Percentiles rank a stretch among this genome's conserved stretches.
These are phyloP conservation scores for Fusarium temperatum DNA, from an alignment of 2,329 filamentous ascomycete species.

Conservation along the genomic window DNA sequence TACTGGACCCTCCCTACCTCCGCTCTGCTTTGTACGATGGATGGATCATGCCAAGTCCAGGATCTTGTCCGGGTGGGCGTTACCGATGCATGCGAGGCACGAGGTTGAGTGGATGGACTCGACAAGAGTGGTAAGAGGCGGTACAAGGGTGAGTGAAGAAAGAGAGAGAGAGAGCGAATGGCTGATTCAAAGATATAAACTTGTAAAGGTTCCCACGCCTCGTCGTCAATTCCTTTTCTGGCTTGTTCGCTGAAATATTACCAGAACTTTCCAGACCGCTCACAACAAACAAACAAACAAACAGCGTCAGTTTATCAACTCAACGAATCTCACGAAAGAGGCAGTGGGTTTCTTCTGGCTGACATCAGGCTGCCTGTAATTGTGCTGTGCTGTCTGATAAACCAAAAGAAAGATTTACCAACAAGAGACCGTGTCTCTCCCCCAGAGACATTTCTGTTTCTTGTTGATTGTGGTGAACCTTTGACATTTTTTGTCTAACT, in stretches of 20 bases:
- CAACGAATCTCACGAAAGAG: neutral
- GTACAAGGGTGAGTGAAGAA: slow-evolving; percentile 5
- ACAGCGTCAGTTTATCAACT: neutral
- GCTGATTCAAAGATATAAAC: slow-evolving; percentile 26
- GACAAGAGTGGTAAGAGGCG: slow-evolving; percentile 22
- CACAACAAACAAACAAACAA: neutral
- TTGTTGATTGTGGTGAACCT: slow-evolving; percentile 18
- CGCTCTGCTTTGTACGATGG: neutral
- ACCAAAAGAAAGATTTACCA: slow-evolving; percentile 1
- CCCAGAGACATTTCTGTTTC: neutral
- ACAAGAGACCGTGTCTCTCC: neutral
- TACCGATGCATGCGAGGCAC: slow-evolving; percentile 27
- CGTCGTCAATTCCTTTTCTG: neutral
- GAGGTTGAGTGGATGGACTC: slow-evolving; percentile 23
- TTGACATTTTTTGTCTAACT: neutral
- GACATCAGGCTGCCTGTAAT: slow-evolving; percentile 5
- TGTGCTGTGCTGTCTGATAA: slow-evolving; percentile 11
- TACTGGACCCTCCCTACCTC: neutral
- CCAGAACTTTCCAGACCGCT: neutral
- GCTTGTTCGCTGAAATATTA: neutral
- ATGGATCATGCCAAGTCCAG: slow-evolving; percentile 25
- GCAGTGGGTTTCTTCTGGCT: neutral
- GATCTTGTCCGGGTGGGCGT: slow-evolving; percentile 22
- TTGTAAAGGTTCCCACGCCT: slow-evolving; percentile 26
- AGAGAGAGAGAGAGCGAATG: slow-evolving; percentile 13